Conservation (phyloP, 75 land plant genomes). For the Adiantum capillusveneris region DNA sequence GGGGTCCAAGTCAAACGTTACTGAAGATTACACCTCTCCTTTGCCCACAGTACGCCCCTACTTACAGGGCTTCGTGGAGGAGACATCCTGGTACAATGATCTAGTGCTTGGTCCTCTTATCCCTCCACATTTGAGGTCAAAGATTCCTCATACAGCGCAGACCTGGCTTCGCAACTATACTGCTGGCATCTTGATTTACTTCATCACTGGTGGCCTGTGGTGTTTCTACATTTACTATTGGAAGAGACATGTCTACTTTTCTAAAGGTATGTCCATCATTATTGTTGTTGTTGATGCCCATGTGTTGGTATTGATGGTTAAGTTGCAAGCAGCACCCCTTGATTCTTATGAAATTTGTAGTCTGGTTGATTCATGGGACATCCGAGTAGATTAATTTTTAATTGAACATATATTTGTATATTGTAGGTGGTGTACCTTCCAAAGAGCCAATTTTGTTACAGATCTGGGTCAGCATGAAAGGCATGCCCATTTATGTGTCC, state of each 20-base stretch:
- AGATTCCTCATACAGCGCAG: constrained; percentile 49
- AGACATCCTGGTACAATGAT: constrained; percentile 46
- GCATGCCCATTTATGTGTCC: constrained; percentile 70
- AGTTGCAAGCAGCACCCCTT: too few relatives aligned
- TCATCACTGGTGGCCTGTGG: constrained; percentile 83
- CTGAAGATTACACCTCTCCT: too few relatives aligned
- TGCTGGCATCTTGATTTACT: constrained; percentile 64
- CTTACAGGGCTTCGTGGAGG: constrained; percentile 35
- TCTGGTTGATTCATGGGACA: too few relatives aligned
- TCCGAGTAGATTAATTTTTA: too few relatives aligned
- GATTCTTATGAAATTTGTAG: too few relatives aligned
- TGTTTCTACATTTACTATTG: constrained; percentile 68
- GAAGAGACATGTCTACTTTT: constrained; percentile 56
- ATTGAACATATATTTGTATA: too few relatives aligned
- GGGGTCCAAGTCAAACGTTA: too few relatives aligned
- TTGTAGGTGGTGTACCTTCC: constrained; percentile 62
- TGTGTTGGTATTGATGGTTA: too few relatives aligned
- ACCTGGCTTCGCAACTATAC: constrained; percentile 85
- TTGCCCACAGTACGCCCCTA: not conserved
- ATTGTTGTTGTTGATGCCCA: too few relatives aligned
- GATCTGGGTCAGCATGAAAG: constrained; percentile 79
- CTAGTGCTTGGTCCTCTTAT: constrained; percentile 42
- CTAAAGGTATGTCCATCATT: constrained; percentile 63
- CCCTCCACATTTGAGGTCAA: constrained; percentile 24
- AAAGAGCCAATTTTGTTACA: constrained; percentile 64